Evolutionary conservation across 1,284 basidiomycete genomes (phyloP), one percentile per base, ranked within the genome.

Genomic region (Cutaneotrichosporon sp.): DNA sequence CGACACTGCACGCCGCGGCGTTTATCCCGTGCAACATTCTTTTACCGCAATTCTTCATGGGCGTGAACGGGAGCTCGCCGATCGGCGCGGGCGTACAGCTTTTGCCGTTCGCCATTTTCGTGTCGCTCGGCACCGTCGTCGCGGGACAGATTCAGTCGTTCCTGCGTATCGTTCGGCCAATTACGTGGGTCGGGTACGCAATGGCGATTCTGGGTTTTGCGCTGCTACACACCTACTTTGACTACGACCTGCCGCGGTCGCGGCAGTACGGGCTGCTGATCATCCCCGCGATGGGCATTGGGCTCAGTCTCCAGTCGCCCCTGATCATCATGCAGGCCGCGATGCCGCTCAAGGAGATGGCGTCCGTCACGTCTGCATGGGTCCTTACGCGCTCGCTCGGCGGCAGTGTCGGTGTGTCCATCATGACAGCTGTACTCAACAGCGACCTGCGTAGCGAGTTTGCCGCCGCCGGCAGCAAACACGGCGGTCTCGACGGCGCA

Each of bases 341-440:
- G 1, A 71, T 75, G 70, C 72, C 72, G 10, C 36, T 66, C 23
- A 66, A 68, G 49, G 74, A 75, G 34, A 71, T 75, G 70, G 72
- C 72, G 13, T 66, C 70, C 1, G 59, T 66, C 2, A 75, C 72
- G 4, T 58, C 62, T 8, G 70, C 69, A 4, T 72, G 63, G 62
- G 45, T 61, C 10, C 56, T 73, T 8, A 62, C 66, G 0, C 50
- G 71, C 14, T 63, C 62, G 8, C 54, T 72, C 8, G 69, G 65
- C n/a, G 70, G 30, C 30, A 60, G 60, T 22, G 63, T 70, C 35
- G 71, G 67, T 41, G 58, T 63, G 41, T 48, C 50, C 12, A 10
- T 53, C 23, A 66, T 69, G 51, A 67, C 68, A 9, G 70, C 71
- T 8, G 59, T 73, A 12, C 56, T 73, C 38, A 72, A 71, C 47